Conservation (phyloP, 495 filamentous ascomycete species). For the Annulohypoxylon maeteangense region DNA sequence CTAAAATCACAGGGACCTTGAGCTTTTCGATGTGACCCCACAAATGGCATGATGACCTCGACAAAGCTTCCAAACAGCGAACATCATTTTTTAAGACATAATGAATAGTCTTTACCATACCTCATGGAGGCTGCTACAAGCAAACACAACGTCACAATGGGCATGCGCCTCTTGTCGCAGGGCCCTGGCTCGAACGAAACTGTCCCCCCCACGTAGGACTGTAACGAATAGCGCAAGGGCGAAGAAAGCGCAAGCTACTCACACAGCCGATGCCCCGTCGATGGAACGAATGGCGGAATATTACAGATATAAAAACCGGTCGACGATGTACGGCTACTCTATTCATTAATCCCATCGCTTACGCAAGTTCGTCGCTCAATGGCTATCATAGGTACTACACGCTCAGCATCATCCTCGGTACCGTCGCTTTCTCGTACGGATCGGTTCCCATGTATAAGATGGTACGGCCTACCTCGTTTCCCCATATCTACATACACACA, state of each 20-base stretch:
- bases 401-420: conserved; percentile 86
- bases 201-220: conserved; percentile 26
- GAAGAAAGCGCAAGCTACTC: conserved; percentile 29
- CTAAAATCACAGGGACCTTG: conserved; percentile 26
- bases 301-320: conserved; percentile 68
- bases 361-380: conserved; percentile 24
- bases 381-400: conserved; percentile 74
- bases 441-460: conserved; percentile 98
- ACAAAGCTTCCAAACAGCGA: conserved; percentile 2
- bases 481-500: not conserved
- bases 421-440: conserved; percentile 91
- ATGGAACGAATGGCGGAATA: conserved; percentile 47
- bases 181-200: conserved; percentile 24
- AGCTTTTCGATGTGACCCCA: conserved; percentile 30
- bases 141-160: conserved; percentile 39
- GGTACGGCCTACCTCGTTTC: conserved; percentile 59
- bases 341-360: no score
- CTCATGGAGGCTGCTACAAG: conserved; percentile 37
- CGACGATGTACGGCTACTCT: conserved; percentile 61
- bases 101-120: conserved; percentile 46
- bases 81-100: conserved; percentile 16
- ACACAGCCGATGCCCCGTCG: conserved; percentile 53
- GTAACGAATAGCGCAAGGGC: conserved; percentile 38
- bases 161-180: conserved; percentile 46
- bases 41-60: conserved; percentile 27